Percentiles rank a stretch among this genome's conserved stretches.
Evolutionary conservation across 257 asterid genomes (phyloP).

Genomic region (Solanum commersonii): DNA sequence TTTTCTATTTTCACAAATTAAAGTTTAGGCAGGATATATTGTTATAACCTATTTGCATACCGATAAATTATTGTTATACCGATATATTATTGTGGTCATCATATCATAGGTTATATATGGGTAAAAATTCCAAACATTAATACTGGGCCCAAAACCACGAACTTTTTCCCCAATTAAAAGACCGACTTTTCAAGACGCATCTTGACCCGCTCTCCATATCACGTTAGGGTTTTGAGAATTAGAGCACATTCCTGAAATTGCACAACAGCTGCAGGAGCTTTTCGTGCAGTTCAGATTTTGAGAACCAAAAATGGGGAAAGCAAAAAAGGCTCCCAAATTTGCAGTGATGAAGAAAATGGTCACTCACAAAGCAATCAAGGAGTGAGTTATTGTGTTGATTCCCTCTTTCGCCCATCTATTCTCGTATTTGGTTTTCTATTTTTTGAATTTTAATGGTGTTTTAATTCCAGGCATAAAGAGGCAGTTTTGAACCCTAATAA

Average conservation of each 20-base stretch:
- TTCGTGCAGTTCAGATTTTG: neutral
- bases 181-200: neutral
- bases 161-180: neutral
- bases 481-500: slow-evolving; percentile 83
- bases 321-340: slow-evolving; percentile 73
- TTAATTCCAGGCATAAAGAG: slow-evolving; percentile 51
- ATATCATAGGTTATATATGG: neutral
- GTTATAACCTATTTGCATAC: neutral
- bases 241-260: neutral
- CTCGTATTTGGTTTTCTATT: neutral
- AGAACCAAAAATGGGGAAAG: slow-evolving; percentile 59
- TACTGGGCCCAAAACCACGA: neutral
- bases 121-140: neutral
- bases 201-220: neutral
- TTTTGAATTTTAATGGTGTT: neutral
- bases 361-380: slow-evolving; percentile 60
- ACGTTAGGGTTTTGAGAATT: neutral
- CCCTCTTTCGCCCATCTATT: neutral
- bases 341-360: slow-evolving; percentile 84
- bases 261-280: neutral
- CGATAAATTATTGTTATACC: too few relatives aligned
- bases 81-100: neutral
- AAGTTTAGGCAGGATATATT: too few relatives aligned
- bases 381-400: slow-evolving; percentile 24
- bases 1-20: too few relatives aligned